Evolutionary conservation across 257 asterid genomes (phyloP), one percentile per base, ranked within the genome.

Genomic region (Gentiana macrophylla): DNA sequence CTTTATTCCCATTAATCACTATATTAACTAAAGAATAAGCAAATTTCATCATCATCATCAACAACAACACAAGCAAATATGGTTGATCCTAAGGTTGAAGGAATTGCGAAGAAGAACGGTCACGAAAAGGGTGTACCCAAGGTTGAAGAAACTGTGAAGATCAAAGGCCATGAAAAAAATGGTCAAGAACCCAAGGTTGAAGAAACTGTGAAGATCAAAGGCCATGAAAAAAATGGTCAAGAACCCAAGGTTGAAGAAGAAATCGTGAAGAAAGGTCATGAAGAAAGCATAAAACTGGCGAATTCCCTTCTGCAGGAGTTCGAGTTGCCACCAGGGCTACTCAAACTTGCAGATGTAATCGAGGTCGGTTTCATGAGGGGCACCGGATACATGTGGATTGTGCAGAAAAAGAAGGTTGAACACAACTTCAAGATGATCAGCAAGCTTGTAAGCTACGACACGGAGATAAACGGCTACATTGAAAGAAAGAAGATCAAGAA

Each of bases 331-430:
- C 2, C 50, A 2, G 96, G 96, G 36, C 92, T 84, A 10, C 92
- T 86, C 59, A 89, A 86, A 2, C 50, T 86, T 57, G 89, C 72
- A 0, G 82, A 81, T 10, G 92, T 84, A 61, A 32, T 76, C 3
- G 92, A 86, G 60, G 92, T 81, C 0, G 96, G 92, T 2, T 80
- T 84, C 37, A 89, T 81, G 61, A 72, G 79, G 63, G 53, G 50
- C 71, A 79, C 77, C 0, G 86, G 94, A 0, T 84, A 86, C 77
- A 80, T 80, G 83, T 86, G 94, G 92, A 78, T 84, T 57, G 60
- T 59, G 43, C 94, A 84, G 62, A 71, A 61, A 63, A 84, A 84
- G 50, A 84, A 80, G 55, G 69, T 84, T 1, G 92, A 80, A 59
- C 96, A 84, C 49, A 65, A 37, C 32, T 86, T 79, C 84, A 81